Evolutionary conservation across 176 grass and related monocot species (phyloP), one percentile per base, ranked within the genome.

Genomic region (Rhynchospora pubera): DNA sequence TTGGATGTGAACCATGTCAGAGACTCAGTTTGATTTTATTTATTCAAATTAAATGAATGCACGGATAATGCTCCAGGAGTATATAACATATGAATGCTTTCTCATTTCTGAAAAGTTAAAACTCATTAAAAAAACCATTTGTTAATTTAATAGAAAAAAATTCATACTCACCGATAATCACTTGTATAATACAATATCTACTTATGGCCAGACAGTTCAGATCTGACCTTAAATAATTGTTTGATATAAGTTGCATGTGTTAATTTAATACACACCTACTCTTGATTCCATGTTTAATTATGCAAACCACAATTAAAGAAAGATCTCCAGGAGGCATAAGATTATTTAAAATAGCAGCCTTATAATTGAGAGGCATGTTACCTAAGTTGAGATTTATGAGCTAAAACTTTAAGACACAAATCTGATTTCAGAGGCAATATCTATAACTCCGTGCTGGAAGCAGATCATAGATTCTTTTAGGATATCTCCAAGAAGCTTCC

Each of bases 301-400:
- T 26, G 23, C 8, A 75, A 32, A 82, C 18, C 48, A 30, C 45
- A 82, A 53, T 82, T 82, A 30, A 67, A 66, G 43, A 82, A 26
- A 18, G 60, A 52, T 82, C 43, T 19, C 9, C 47, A 10, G 21
- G 60, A 65, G 65, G 79, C 43, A 82, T 51, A 47, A 30, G 14
- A 50, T 62, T 50, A 82, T 67, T 82, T 67, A 65, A 82, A 47
- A 9, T 7, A 48, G 62, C 19, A 64, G 58, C 23, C 13, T 82
- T 67, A 82, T 82, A 82, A 82, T 82, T 66, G 79, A 48, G 79
- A 34, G 53, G 79, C 79, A 82, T 82, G 61, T 82, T 82, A 82
- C 79, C 61, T 34, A 82, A 82, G 57, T 82, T 82, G 62, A 82
- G 79, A 66, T 67, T 82, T 67, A 26, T 82, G 39, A 50, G 47